Evolutionary conservation across 768 basidiomycete species (phyloP), one percentile per base, ranked within the genome.

Genomic region (Imleria badia): DNA sequence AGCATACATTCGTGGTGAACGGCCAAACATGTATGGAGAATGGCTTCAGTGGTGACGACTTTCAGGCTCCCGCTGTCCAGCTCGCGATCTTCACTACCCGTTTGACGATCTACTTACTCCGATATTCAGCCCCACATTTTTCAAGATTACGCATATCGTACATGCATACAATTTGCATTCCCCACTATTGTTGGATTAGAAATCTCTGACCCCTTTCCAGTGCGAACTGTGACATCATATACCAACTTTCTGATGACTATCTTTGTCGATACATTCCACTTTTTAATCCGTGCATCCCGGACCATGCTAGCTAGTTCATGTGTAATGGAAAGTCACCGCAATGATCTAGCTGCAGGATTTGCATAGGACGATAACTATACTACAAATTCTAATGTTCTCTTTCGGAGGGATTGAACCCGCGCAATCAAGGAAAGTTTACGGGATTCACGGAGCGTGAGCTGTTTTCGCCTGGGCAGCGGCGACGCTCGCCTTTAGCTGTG

Each of bases 11-110:
- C 84, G 96, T 40, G 91, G 89, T 15, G 96, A 99, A 73, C 75
- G 80, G 58, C 94, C 96, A 11, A 98, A 95, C 70, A 90, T 95
- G 90, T 97, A 98, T 65, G 95, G 94, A 31, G 94, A 98, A 68
- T 82, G 80, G 81, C 65, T 85, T 48, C 70, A 75, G 57, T 85
- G 82, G 83, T 74, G 54, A 71, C 66, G 42, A 55, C 40, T 22
- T 45, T 12, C 40, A 17, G 36, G 54, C 45, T 38, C 38, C 41
- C 35, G 49, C 52, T 23, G 34, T 50, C 50, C 43, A 34, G 51
- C 40, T 45, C 15, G 40, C 58, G 54, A 55, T 51, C 52, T 51
- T 56, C 29, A 35, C 50, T 49, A 45, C 59, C 48, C 51, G 49
- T 54, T 58, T 39, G 52, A 56, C 67, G 59, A 72, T 71, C 70